These are phyloP conservation scores for Udeniomyces megalosporus DNA, from an alignment of 768 basidiomycete genomes.

Conservation along the genomic window DNA sequence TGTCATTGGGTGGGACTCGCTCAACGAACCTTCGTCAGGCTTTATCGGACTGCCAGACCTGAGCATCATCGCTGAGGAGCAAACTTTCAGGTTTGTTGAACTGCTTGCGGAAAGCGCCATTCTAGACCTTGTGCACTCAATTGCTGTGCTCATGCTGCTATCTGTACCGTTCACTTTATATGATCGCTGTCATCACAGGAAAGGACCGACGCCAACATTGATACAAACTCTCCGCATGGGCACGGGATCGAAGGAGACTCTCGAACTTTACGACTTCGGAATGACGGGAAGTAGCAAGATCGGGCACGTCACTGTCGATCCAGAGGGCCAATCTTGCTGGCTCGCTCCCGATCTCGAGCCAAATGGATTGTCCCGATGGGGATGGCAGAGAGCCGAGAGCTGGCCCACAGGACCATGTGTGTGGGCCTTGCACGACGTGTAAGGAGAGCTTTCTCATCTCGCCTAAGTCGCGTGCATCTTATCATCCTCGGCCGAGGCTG, in stretches of 20 bases:
- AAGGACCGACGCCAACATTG: conserved; percentile 71
- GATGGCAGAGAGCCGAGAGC: conserved; percentile 17
- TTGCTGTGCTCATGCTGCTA: too few species aligned
- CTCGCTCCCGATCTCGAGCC: conserved; percentile 15
- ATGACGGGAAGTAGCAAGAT: conserved; percentile 56
- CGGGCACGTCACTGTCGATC: conserved; percentile 68
- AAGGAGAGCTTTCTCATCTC: conserved; percentile 18
- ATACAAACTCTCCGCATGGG: conserved; percentile 68
- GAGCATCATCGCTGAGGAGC: conserved; percentile 42
- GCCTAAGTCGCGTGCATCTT: too few species aligned
- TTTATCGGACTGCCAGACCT: conserved; percentile 56
- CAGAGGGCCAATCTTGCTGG: conserved; percentile 39
- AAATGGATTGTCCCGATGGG: conserved; percentile 18
- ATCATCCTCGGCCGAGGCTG: too few species aligned
- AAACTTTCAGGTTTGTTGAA: conserved; percentile 32
- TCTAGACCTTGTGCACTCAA: too few species aligned
- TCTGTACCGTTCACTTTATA: background rate
- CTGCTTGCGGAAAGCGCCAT: background rate
- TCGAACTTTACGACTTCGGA: conserved; percentile 65
- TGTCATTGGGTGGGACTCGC: conserved; percentile 87
- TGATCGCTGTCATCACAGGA: conserved; percentile 26
- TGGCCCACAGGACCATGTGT: conserved; percentile 28
- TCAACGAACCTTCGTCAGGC: conserved; percentile 88
- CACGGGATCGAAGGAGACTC: conserved; percentile 63
- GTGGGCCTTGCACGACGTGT: conserved; percentile 28